A percentile compares a stretch with the other conserved stretches of the same genome.
These are phyloP conservation scores for Tricharina praecox DNA, from an alignment of 495 filamentous ascomycete genomes.

Conservation along the genomic window DNA sequence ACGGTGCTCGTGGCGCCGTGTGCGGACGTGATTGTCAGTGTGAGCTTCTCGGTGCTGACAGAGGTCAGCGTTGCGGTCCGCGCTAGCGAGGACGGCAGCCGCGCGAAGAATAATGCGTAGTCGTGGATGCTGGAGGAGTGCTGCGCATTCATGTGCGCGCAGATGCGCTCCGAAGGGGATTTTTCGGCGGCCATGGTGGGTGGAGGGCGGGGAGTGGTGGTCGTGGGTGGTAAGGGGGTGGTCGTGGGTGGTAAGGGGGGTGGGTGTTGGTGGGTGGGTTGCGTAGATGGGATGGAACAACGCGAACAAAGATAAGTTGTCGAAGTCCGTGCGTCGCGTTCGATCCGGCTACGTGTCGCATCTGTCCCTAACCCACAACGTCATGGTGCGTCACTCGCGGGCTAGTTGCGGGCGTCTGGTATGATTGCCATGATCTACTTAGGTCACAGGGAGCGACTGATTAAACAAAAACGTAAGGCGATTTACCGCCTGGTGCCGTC, in stretches of 20 bases:
- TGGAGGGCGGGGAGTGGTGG: neutral
- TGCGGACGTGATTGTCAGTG: slow-evolving; percentile 29
- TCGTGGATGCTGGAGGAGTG: slow-evolving; percentile 45
- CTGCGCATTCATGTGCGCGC: slow-evolving; percentile 59
- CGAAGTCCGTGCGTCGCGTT: no score
- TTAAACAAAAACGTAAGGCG: no score
- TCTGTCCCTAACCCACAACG: no score
- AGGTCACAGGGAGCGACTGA: no score
- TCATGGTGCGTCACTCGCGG: no score
- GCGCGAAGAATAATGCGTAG: slow-evolving; percentile 44
- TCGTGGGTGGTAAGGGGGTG: neutral
- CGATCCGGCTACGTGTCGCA: no score
- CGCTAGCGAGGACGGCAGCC: slow-evolving; percentile 31
- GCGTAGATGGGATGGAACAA: no score
- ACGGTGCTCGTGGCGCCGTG: slow-evolving; percentile 30
- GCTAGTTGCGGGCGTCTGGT: no score
- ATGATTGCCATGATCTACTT: no score
- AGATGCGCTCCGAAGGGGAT: slow-evolving; percentile 33
- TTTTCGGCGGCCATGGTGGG: neutral
- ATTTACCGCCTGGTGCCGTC: no score
- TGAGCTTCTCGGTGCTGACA: slow-evolving; percentile 38
- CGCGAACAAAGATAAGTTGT: no score
- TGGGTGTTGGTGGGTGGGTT: no score
- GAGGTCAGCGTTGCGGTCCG: slow-evolving; percentile 38
- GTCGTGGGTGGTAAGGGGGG: neutral